Percentiles rank a stretch among this genome's conserved stretches.
These are phyloP conservation scores for Candida ovalis DNA, from an alignment of 805 yeast genomes.

Conservation along the genomic window DNA sequence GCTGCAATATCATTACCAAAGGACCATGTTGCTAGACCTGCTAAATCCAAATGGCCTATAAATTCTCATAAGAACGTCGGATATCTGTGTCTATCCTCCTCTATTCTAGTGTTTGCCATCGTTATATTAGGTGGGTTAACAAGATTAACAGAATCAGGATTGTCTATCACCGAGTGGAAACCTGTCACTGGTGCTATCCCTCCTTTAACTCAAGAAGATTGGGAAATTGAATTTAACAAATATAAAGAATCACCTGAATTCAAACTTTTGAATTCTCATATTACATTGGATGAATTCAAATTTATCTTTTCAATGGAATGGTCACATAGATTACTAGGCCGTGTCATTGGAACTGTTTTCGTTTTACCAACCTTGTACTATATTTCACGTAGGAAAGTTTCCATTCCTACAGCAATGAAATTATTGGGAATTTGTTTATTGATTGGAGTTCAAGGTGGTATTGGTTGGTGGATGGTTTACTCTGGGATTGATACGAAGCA, in stretches of 20 bases:
- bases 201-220: slow-evolving; percentile 73
- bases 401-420: slow-evolving; percentile 61
- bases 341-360: slow-evolving; percentile 82
- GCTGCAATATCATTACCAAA: not conserved
- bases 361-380: slow-evolving; percentile 84
- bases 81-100: slow-evolving; percentile 83
- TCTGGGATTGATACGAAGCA: slow-evolving; percentile 86
- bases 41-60: slow-evolving; percentile 31
- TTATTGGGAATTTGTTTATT: slow-evolving; percentile 70
- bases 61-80: slow-evolving; percentile 64
- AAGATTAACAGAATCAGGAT: slow-evolving; percentile 90
- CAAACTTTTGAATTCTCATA: slow-evolving; percentile 81
- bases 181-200: slow-evolving; percentile 96
- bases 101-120: slow-evolving; percentile 88
- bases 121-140: slow-evolving; percentile 97
- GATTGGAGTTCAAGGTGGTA: slow-evolving; percentile 89
- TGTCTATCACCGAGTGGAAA: slow-evolving; percentile 96
- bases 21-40: not conserved
- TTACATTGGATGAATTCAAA: slow-evolving; percentile 87
- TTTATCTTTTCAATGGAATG: slow-evolving; percentile 97
- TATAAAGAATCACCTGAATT: slow-evolving; percentile 90
- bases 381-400: slow-evolving; percentile 60
- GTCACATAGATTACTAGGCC: slow-evolving; percentile 91
- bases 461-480: slow-evolving; percentile 99
- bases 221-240: slow-evolving; percentile 81